Conservation (phyloP, 2,329 filamentous ascomycete genomes). For the Pseudogymnoascus sp. region DNA sequence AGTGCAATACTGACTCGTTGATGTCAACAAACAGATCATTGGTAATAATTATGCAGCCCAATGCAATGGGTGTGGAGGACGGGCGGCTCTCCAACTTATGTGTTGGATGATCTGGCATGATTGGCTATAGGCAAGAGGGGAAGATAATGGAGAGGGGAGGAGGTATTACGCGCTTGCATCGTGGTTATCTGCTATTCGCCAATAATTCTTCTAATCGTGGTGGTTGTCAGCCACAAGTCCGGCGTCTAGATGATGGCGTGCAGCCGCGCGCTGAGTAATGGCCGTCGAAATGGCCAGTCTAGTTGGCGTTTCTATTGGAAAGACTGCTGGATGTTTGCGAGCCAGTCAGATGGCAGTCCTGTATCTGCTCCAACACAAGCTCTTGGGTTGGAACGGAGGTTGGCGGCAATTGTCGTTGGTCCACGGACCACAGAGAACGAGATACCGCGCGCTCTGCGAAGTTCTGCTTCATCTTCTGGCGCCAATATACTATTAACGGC, state of each 20-base stretch:
- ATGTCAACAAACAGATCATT: neutral
- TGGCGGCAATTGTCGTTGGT: neutral
- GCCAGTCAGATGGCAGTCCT: neutral
- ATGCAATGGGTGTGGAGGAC: neutral
- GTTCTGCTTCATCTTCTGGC: neutral
- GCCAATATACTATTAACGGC: slow-evolving; percentile 1
- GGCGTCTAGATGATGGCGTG: neutral
- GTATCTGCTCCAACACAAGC: neutral
- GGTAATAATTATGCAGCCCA: neutral
- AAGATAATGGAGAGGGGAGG: neutral
- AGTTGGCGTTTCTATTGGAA: slow-evolving; percentile 1
- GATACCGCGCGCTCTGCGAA: neutral
- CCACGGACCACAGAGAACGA: neutral
- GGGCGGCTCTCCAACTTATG: neutral
- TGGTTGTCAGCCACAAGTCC: neutral
- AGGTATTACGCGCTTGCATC: neutral
- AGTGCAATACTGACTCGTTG: neutral
- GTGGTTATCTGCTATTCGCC: slow-evolving; percentile 1
- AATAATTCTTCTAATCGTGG: neutral
- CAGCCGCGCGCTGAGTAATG: neutral
- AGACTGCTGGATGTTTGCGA: neutral
- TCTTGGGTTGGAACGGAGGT: neutral
- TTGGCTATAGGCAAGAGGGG: neutral
- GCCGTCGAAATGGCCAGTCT: neutral
- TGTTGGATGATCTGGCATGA: neutral